Percentiles rank a stretch among this genome's conserved stretches.
These are phyloP conservation scores for Cyberlindnera maritima DNA, from an alignment of 805 yeast genomes.

Conservation along the genomic window DNA sequence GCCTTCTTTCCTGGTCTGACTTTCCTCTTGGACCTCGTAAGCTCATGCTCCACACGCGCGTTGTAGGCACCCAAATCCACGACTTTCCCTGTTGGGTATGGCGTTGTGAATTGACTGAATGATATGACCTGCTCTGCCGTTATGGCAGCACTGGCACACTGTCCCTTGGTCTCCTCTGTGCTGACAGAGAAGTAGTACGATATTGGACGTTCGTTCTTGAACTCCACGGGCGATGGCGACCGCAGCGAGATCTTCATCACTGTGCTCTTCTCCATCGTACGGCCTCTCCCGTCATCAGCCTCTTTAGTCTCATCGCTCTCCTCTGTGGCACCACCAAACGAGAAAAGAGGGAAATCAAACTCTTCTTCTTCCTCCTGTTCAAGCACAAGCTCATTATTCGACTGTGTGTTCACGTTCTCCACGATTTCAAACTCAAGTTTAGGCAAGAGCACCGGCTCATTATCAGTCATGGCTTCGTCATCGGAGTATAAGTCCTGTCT, in stretches of 20 bases:
- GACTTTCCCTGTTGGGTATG: slow-evolving; percentile 13
- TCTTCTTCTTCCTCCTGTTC: slow-evolving; percentile 19
- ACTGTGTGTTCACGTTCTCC: slow-evolving; percentile 9
- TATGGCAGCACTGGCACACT: slow-evolving; percentile 17
- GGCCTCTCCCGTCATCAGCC: slow-evolving; percentile 17
- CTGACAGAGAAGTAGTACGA: slow-evolving; percentile 21
- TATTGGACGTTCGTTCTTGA: slow-evolving; percentile 24
- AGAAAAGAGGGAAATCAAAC: slow-evolving; percentile 30
- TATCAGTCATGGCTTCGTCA: slow-evolving; percentile 13
- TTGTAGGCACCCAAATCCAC: slow-evolving; percentile 20
- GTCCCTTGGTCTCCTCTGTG: slow-evolving; percentile 6
- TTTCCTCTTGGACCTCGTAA: slow-evolving; percentile 10
- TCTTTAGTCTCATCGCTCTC: slow-evolving; percentile 14
- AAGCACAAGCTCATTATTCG: background rate
- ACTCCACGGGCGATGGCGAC: slow-evolving; percentile 26
- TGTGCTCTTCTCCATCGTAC: slow-evolving; percentile 10
- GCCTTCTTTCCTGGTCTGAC: slow-evolving; percentile 28
- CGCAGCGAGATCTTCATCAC: slow-evolving; percentile 20
- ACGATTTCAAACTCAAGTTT: slow-evolving; percentile 28
- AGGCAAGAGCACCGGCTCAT: slow-evolving; percentile 23
- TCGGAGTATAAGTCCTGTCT: slow-evolving; percentile 23
- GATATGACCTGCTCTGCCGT: slow-evolving; percentile 19
- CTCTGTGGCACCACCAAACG: slow-evolving; percentile 19
- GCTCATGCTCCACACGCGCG: slow-evolving; percentile 13
- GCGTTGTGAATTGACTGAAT: background rate